Evolutionary conservation across 768 basidiomycete genomes (phyloP), one percentile per base, ranked within the genome.

Genomic region (Podaxis sp.): DNA sequence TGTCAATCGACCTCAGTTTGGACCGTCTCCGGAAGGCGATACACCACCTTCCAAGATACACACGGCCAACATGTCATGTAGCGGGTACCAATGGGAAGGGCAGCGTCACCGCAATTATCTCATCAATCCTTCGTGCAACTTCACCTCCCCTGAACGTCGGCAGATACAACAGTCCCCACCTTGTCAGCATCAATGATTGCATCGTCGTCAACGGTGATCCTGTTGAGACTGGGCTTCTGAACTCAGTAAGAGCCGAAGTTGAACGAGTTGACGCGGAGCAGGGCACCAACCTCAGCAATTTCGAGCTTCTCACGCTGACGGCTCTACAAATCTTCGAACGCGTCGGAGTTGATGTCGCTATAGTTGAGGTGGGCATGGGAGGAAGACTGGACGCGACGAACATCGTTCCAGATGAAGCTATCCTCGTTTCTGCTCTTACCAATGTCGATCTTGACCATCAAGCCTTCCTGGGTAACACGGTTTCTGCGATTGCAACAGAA

Each of bases 41-140:
- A 38, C 63, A 72, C 2, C 69, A 80, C 67, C 75, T 96, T 4
- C 86, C 85, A 0, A 75, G 79, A 0, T 89, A 91, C 69, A 85
- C 80, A 0, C 83, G 92, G 2, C 96, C 95, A 0, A 93, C 95
- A 0, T 80, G 92, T 39, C 97, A 99, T 70, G 83, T 99, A 62
- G 88, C 95, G 7, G 97, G 97, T 0, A 99, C 97, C 0, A 99
- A 99, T 75, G 96, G 96, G 8, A 99, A 99, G 74, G 97, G 97
- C 39, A 96, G 93, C 67, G 93, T 96, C 12, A 88, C 94, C 0
- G 88, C 89, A 4, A 79, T 95, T 39, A 73, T 97, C 11, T 85
- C 92, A 0, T 93, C 93, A 48, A 90, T 93, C 68, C 76, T 98
- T 7, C 70, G 72, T 4, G 74, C 80, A 4, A 81, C 88, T 5